Evolutionary conservation across 352 stramenopile genomes (phyloP), one percentile per base, ranked within the genome.

Genomic region (Phytophthora fragariaefolia): DNA sequence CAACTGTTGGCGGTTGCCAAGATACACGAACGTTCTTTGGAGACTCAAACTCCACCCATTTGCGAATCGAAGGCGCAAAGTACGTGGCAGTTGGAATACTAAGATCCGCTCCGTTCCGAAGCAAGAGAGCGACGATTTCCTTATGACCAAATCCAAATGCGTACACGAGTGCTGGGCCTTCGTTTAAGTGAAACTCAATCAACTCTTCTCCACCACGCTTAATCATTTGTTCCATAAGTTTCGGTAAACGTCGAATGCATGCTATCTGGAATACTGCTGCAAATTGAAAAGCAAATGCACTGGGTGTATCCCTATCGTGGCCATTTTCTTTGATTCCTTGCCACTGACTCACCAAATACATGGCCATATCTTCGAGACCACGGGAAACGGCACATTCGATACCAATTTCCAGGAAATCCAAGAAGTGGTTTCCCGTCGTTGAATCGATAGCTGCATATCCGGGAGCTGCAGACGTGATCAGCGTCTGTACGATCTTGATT

Each of bases 221-320:
- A 27, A 91, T 77, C 74, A 91, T 87, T 48, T 79, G 76, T 42
- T 68, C 38, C 24, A 90, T 64, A 2, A 93, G 56, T 12, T 55
- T 58, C 0, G 54, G 48, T 48, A 89, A 69, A 36, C 58, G 43
- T 20, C 79, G 82, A 49, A 93, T 90, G 30, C 82, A 91, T 28
- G 82, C 82, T 6, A 87, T 47, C 48, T 91, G 85, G 34, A 91
- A 85, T 12, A 73, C 79, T 43, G 76, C 60, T 6, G 82, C 81
- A 49, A 91, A 93, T 57, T 91, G 85, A 36, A 91, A 90, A 2
- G 81, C 77, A 66, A 91, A 91, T 5, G 76, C 70, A 43, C 63
- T 77, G 0, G 74, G 55, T 43, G 82, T 77, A 12, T 45, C 67
- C 4, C 52, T 67, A 13, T 52, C 73, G 8, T 43, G 26, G 1